These are phyloP conservation scores for Talaromyces sp. DNA, from an alignment of 2,329 filamentous ascomycete genomes.

Conservation along the genomic window DNA sequence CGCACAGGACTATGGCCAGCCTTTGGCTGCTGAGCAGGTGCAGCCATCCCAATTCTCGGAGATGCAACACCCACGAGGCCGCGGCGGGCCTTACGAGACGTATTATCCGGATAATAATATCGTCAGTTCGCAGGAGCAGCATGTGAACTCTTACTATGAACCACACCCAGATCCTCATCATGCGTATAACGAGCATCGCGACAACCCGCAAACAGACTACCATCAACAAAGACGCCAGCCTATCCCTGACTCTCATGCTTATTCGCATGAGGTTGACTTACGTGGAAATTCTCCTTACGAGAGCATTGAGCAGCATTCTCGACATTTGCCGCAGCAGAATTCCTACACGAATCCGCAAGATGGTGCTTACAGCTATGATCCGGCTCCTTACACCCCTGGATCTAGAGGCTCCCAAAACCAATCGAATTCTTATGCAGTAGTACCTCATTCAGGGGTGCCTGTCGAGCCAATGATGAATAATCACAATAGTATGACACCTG, in stretches of 20 bases:
- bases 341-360: not conserved
- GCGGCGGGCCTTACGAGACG: slow-evolving; percentile 1
- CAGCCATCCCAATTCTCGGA: slow-evolving; percentile 4
- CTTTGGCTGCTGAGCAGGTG: slow-evolving; percentile 12
- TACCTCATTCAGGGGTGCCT: not conserved
- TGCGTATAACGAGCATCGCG: slow-evolving; percentile 1
- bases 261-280: not conserved
- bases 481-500: slow-evolving; percentile 43
- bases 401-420: not conserved
- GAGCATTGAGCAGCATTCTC: slow-evolving; percentile 1
- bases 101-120: not conserved
- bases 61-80: slow-evolving; percentile 1
- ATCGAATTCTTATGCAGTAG: not conserved
- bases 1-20: slow-evolving; percentile 1
- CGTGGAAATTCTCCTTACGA: slow-evolving; percentile 1
- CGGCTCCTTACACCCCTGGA: slow-evolving; percentile 1
- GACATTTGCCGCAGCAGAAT: not conserved
- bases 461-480: slow-evolving; percentile 26
- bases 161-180: not conserved
- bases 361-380: slow-evolving; percentile 4
- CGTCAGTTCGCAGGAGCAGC: slow-evolving; percentile 1
- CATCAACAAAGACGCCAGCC: slow-evolving; percentile 4
- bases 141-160: slow-evolving; percentile 3
- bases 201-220: slow-evolving; percentile 3
- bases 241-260: not conserved